Percentiles rank a stretch among this genome's conserved stretches.
Conservation (phyloP, 768 basidiomycete species). For the Termitomyces sp. region DNA sequence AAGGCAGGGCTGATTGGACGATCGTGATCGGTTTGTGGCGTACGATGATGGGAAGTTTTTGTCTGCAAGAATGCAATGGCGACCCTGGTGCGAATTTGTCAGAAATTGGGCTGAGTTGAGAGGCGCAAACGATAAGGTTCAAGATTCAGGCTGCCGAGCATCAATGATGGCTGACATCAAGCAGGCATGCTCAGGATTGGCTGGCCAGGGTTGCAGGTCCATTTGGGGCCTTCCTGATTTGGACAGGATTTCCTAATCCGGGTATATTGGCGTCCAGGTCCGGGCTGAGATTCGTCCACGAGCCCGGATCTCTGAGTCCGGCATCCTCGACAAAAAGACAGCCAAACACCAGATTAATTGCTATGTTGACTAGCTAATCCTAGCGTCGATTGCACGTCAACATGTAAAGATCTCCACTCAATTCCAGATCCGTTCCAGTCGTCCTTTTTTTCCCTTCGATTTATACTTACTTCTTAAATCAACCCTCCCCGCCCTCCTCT, state of each 20-base stretch:
- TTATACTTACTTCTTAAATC: constrained; percentile 30
- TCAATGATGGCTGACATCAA: constrained; percentile 2
- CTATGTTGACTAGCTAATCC: neutral
- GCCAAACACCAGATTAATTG: constrained; percentile 15
- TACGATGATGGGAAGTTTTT: constrained; percentile 6
- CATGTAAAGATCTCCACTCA: constrained; percentile 30
- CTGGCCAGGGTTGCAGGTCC: neutral
- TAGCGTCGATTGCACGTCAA: constrained; percentile 16
- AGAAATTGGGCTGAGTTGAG: neutral
- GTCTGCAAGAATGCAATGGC: neutral
- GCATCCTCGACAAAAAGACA: constrained; percentile 32
- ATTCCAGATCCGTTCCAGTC: constrained; percentile 38
- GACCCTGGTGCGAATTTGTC: neutral
- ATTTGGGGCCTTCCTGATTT: neutral
- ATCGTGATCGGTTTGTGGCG: constrained; percentile 18
- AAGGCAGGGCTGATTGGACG: constrained; percentile 41
- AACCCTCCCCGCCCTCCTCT: constrained; percentile 15
- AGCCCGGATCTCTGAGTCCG: constrained; percentile 23
- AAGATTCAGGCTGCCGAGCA: neutral
- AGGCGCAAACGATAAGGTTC: constrained; percentile 1
- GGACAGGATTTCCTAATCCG: neutral
- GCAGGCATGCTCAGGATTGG: neutral
- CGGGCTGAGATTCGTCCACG: constrained; percentile 1
- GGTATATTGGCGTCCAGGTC: constrained; percentile 1
- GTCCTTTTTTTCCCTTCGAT: constrained; percentile 26